phyloP scores from a whole-genome alignment of 306 rosid species.

The Bauhinia variegata region DNA sequence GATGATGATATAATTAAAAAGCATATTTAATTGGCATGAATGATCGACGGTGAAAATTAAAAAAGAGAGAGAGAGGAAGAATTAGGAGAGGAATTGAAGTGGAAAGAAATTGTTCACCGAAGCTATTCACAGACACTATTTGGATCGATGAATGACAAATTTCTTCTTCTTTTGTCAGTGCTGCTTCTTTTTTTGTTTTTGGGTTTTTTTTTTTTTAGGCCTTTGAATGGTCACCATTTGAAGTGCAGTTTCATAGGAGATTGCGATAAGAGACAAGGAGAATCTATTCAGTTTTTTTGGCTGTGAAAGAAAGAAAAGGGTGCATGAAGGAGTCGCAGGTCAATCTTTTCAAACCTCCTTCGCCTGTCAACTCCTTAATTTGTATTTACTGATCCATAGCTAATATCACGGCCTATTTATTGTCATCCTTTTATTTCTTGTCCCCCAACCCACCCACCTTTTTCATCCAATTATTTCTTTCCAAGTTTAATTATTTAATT shows the following conservation, averaged over 20 bases:
- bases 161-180: slow-evolving; percentile 21
- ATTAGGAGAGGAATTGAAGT: neutral
- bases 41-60: slow-evolving; percentile 4
- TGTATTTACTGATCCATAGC: slow-evolving; percentile 57
- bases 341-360: slow-evolving; percentile 61
- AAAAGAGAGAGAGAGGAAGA: neutral
- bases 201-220: slow-evolving; percentile 42
- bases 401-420: slow-evolving; percentile 62
- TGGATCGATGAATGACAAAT: slow-evolving; percentile 27
- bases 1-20: slow-evolving; percentile 1
- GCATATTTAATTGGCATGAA: slow-evolving; percentile 30
- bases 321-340: slow-evolving; percentile 62
- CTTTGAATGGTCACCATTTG: slow-evolving; percentile 55
- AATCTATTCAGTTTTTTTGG: slow-evolving; percentile 33
- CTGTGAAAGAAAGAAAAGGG: slow-evolving; percentile 22
- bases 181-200: slow-evolving; percentile 25
- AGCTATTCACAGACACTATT: slow-evolving; percentile 18
- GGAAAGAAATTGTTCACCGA: slow-evolving; percentile 37
- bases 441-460: slow-evolving; percentile 52
- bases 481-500: neutral
- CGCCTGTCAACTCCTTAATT: slow-evolving; percentile 56
- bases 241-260: slow-evolving; percentile 58
- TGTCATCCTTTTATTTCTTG: slow-evolving; percentile 41
- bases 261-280: slow-evolving; percentile 34
- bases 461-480: slow-evolving; percentile 37